Conservation (phyloP, 805 yeast species). For the Crinitomyces ghanaensis region DNA sequence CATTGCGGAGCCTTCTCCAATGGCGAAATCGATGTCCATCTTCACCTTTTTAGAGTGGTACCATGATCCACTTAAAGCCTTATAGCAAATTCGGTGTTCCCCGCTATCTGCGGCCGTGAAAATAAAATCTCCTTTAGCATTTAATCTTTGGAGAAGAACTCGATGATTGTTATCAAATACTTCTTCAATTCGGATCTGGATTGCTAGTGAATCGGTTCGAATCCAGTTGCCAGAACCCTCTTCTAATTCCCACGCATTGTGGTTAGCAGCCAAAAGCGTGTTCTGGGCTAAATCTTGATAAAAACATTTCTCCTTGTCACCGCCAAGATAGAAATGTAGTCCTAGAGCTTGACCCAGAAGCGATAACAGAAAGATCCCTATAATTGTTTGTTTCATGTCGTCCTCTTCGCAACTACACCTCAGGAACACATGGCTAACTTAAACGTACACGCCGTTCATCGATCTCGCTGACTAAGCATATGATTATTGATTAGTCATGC, state of each 20-base stretch:
- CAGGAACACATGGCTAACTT: no score
- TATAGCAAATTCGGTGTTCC: constrained; percentile 74
- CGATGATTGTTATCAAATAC: constrained; percentile 74
- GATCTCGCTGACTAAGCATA: no score
- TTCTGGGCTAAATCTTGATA: constrained; percentile 67
- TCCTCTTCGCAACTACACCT: no score
- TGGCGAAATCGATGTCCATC: constrained; percentile 60
- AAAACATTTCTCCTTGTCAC: constrained; percentile 64
- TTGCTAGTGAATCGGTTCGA: constrained; percentile 40
- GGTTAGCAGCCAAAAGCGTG: constrained; percentile 59
- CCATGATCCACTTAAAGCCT: constrained; percentile 49
- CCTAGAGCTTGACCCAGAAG: constrained; percentile 27
- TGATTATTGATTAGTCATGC: no score
- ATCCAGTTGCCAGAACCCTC: constrained; percentile 38
- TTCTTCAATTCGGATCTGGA: constrained; percentile 63
- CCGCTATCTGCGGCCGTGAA: constrained; percentile 78
- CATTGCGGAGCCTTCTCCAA: constrained; percentile 52
- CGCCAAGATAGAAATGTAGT: constrained; percentile 69
- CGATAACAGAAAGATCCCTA: no score
- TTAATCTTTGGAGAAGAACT: constrained; percentile 56
- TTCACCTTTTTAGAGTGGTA: constrained; percentile 49
- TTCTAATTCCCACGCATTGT: constrained; percentile 55
- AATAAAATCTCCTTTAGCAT: constrained; percentile 55
- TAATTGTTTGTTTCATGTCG: no score
- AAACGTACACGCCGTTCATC: no score